Evolutionary conservation across 2,329 filamentous ascomycete genomes (phyloP), one percentile per base, ranked within the genome.

Genomic region (Paecilomyces formosus): DNA sequence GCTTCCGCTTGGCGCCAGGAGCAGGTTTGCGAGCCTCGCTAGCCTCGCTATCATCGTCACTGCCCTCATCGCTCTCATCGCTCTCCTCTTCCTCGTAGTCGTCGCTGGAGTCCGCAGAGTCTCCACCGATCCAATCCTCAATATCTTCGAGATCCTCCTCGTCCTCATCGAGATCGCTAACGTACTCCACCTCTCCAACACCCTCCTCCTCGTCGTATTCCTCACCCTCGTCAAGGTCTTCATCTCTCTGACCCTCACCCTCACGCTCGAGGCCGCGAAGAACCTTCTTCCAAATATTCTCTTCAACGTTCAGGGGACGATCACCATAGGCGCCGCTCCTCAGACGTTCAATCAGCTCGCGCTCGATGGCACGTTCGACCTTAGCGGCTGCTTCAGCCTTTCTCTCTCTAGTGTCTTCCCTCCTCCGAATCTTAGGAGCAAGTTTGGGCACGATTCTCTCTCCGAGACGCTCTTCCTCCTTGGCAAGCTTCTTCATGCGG

Each of bases 201-300:
- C 85, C 87, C 65, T 89, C 87, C 62, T 86, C 81, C 3, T 90
- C 88, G 26, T 92, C 89, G 35, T 89, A 86, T 65, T 90, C 87
- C 63, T 95, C 86, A 9, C 92, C 93, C 66, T 92, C 87, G 72
- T 97, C 93, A 72, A 94, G 75, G 73, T 97, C 93, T 77, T 92
- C 85, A 72, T 97, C 93, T 57, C 90, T 82, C 63, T 85, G 81
- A 52, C 88, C 93, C 68, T 95, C 87, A 60, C 93, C 92, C 66
- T 88, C 88, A 66, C 89, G 84, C 82, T 99, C 94, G 75, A 99
- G 82, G 3, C 91, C 91, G 61, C 87, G 86, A 66, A 99, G 85
- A 7, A 99, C 94, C 83, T 92, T 96, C 83, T 95, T 95, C 94
- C 94, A 99, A 61, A 99, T 91, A 13, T 85, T 83, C 74, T 97